Evolutionary conservation across 1,284 basidiomycete species (phyloP).

Genomic region (Microbotryum violaceum): DNA sequence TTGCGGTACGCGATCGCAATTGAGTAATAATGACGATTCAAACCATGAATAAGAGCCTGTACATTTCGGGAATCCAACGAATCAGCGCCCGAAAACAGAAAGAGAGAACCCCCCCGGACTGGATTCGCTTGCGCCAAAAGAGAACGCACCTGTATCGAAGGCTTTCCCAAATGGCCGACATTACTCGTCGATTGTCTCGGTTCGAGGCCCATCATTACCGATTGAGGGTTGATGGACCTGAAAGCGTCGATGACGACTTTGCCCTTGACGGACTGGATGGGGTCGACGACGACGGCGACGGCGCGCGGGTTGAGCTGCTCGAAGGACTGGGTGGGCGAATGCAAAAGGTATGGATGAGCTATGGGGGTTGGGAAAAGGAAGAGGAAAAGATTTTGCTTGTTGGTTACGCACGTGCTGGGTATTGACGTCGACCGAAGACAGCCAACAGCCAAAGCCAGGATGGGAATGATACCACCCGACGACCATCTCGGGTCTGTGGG

Average conservation of each 20-base stretch:
- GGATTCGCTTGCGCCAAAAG: no score
- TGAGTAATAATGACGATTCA: slow-evolving; percentile 94
- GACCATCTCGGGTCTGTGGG: slow-evolving; percentile 83
- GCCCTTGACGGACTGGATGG: slow-evolving; percentile 93
- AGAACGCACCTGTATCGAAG: slow-evolving; percentile 70
- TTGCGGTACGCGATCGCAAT: slow-evolving; percentile 95
- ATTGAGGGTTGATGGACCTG: slow-evolving; percentile 83
- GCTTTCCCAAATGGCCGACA: slow-evolving; percentile 97
- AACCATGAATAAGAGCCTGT: slow-evolving; percentile 55
- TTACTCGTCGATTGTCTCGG: slow-evolving; percentile 96
- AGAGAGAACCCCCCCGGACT: neutral
- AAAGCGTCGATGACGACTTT: slow-evolving; percentile 97
- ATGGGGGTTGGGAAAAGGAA: no score
- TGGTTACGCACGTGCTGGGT: slow-evolving; percentile 73
- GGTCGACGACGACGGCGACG: slow-evolving; percentile 96
- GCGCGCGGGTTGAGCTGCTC: slow-evolving; percentile 91
- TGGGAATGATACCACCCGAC: slow-evolving; percentile 99
- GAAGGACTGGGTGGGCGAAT: slow-evolving; percentile 61
- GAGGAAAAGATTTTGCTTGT: slow-evolving; percentile 9
- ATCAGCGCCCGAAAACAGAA: neutral
- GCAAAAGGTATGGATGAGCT: neutral
- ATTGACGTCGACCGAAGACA: slow-evolving; percentile 97
- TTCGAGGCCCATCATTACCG: slow-evolving; percentile 76
- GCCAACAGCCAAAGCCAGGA: slow-evolving; percentile 98
- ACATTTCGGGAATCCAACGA: no score